phyloP scores from a whole-genome alignment of 192 early-diverging fungal genomes.

The Linnemannia exigua region DNA sequence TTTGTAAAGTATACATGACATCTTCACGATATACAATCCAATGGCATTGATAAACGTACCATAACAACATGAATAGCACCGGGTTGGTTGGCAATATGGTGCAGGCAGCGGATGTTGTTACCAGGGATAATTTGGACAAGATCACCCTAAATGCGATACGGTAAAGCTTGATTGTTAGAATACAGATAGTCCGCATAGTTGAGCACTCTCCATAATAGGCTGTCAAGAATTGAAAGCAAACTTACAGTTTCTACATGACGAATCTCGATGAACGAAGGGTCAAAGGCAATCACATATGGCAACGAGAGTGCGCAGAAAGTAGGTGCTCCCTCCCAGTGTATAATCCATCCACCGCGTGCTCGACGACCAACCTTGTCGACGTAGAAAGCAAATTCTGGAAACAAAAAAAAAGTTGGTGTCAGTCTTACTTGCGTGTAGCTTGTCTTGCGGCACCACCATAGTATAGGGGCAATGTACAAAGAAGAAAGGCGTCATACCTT shows the following conservation, averaged over 20 bases:
- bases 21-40: neutral
- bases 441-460: neutral
- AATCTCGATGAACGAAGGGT: slow-evolving; percentile 92
- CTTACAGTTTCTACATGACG: slow-evolving; percentile 81
- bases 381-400: slow-evolving; percentile 90
- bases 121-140: slow-evolving; percentile 69
- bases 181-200: neutral
- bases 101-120: slow-evolving; percentile 70
- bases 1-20: neutral
- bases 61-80: slow-evolving; percentile 66
- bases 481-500: slow-evolving; percentile 65
- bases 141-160: slow-evolving; percentile 53
- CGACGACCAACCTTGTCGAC: slow-evolving; percentile 90
- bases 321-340: slow-evolving; percentile 91
- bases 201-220: neutral
- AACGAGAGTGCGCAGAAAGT: slow-evolving; percentile 85
- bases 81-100: slow-evolving; percentile 59
- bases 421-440: neutral
- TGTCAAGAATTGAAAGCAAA: neutral
- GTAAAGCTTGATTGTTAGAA: neutral
- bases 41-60: slow-evolving; percentile 23
- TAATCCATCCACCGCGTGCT: slow-evolving; percentile 80
- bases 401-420: slow-evolving; percentile 1
- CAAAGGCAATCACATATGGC: slow-evolving; percentile 94
- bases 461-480: too few species aligned